Evolutionary conservation across 2,329 filamentous ascomycete genomes (phyloP), one percentile per base, ranked within the genome.

Genomic region (Akanthomyces lecanii): DNA sequence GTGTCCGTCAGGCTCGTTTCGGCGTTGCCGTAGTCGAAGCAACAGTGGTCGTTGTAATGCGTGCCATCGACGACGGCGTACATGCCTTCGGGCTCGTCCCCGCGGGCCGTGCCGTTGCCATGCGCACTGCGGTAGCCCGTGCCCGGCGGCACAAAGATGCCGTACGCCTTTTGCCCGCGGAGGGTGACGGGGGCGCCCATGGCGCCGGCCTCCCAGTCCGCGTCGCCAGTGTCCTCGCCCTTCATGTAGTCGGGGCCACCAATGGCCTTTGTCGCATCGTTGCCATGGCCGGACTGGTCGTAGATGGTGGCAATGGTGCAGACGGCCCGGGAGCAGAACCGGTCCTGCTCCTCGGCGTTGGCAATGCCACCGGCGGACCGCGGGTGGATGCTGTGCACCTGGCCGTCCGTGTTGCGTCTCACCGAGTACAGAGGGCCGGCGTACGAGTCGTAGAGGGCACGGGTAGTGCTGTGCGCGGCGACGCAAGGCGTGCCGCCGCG

Each of bases 301-400:
- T 89, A 89, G 60, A 88, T 87, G 67, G 84, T 78, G 0, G 80
- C 81, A 69, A 89, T 88, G 28, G 87, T 74, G 68, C 86, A 89
- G 14, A 84, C 88, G 0, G 85, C 88, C 55, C 75, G 72, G 11
- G 77, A 71, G 67, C 86, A 89, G 73, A 89, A 89, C 0, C 74
- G 67, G 72, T 89, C 85, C 69, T 89, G 87, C 10, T 81, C 70
- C 0, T 79, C 80, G 4, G 85, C 82, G 68, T 89, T 82, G 62
- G 87, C 86, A 11, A 88, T 82, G 48, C 85, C 85, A 2, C 87
- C 86, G 0, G 84, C 80, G 0, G 83, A 78, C 0, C 83, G 69
- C 0, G 86, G 82, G 16, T 73, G 63, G 64, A 86, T 82, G 63
- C 78, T 73, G 3, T 73, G 77, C 1, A 79, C 84, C 30, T 76